phyloP scores from a whole-genome alignment of 2,329 filamentous ascomycete species.

The Fusarium goolgardi region DNA sequence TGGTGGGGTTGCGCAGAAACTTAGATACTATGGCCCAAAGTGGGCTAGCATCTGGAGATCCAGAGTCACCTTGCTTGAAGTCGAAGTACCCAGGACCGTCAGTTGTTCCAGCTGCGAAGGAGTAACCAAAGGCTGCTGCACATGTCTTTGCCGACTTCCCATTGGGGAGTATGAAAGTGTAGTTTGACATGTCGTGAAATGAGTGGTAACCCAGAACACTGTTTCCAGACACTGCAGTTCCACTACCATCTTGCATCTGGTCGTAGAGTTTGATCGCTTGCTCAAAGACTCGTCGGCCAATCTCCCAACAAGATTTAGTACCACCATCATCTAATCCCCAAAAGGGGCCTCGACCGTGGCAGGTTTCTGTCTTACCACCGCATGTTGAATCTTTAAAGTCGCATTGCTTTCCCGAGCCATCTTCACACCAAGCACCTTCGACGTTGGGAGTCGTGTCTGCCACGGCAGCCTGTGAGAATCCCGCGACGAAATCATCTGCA shows the following conservation, averaged over 20 bases:
- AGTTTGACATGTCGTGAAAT: constrained; percentile 6
- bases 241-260: background rate
- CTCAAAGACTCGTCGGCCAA: constrained; percentile 3
- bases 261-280: background rate
- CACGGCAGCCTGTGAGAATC: background rate
- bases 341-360: constrained; percentile 2
- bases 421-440: constrained; percentile 16
- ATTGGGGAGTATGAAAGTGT: background rate
- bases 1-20: constrained; percentile 3
- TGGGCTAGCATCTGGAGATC: constrained; percentile 5
- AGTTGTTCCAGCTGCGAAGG: constrained; percentile 6
- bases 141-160: background rate
- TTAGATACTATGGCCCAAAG: constrained; percentile 15
- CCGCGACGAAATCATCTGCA: constrained; percentile 4
- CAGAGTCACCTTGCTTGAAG: constrained; percentile 13
- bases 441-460: constrained; percentile 5
- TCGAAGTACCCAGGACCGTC: constrained; percentile 16
- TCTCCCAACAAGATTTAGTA: constrained; percentile 15
- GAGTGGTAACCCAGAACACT: constrained; percentile 11
- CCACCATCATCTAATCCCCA: constrained; percentile 16
- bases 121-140: background rate
- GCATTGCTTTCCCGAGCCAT: constrained; percentile 6
- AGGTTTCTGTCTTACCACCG: background rate
- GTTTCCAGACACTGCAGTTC: background rate
- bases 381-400: constrained; percentile 12